phyloP scores from a whole-genome alignment of 139 green algal species.

The Auxenochlorella protothecoides region DNA sequence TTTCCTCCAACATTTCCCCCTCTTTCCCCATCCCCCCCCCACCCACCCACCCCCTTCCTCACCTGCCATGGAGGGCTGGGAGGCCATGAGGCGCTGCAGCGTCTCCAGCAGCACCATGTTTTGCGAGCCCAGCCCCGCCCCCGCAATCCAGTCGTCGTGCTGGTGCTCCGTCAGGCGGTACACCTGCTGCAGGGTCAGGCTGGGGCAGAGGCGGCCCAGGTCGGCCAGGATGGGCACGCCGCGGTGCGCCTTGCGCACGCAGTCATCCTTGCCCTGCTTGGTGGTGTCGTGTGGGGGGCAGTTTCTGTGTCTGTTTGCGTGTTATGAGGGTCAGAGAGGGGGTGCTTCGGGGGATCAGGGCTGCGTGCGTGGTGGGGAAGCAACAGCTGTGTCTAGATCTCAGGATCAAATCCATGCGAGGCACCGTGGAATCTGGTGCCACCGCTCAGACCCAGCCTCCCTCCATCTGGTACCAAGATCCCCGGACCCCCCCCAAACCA shows the following conservation, averaged over 20 bases:
- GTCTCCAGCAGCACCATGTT: conserved; percentile 35
- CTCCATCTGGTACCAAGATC: neutral
- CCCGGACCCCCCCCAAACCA: neutral
- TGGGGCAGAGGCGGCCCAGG: conserved; percentile 89
- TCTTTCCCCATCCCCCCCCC: no score
- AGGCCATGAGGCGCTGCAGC: conserved; percentile 26
- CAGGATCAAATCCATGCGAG: no score
- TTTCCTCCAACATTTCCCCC: no score
- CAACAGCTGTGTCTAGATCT: no score
- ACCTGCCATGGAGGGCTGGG: neutral
- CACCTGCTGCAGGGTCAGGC: conserved; percentile 92
- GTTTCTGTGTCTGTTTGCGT: no score
- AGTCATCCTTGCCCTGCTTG: conserved; percentile 41
- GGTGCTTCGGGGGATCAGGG: no score
- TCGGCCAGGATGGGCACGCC: conserved; percentile 78
- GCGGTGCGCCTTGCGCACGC: conserved; percentile 51
- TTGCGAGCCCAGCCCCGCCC: conserved; percentile 10
- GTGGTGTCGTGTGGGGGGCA: neutral
- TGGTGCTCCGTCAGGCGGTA: conserved; percentile 87
- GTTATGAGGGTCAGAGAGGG: no score
- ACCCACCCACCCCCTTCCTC: neutral
- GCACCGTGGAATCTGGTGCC: no score
- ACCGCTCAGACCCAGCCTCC: neutral
- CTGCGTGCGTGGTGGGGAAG: no score
- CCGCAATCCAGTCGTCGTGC: conserved; percentile 52